Conservation (phyloP, 1,284 basidiomycete species). For the Takashimella tepidaria region DNA sequence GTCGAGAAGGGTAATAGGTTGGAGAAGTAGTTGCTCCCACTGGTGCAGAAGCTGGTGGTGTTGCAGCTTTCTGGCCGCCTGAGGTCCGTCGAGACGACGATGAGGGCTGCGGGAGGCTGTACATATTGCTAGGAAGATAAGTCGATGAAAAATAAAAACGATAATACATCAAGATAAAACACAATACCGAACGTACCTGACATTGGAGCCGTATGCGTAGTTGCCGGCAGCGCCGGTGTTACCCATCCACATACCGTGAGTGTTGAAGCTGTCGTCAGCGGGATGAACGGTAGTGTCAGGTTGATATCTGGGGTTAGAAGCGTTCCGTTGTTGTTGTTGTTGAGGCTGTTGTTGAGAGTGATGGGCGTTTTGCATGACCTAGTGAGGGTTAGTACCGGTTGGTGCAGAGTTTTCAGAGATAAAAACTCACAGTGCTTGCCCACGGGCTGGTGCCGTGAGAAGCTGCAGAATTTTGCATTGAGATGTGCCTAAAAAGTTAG, state of each 20-base stretch:
- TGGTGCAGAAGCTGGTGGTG: conserved; percentile 8
- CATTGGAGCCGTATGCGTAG: not conserved
- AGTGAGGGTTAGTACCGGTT: not conserved
- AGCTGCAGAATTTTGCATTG: not conserved
- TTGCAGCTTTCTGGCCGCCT: not conserved
- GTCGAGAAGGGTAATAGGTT: conserved; percentile 10
- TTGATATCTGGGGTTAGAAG: not conserved
- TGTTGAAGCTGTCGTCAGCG: not conserved
- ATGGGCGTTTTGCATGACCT: not conserved
- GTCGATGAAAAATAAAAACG: no score
- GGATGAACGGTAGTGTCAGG: not conserved
- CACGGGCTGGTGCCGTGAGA: not conserved
- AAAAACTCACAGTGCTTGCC: not conserved
- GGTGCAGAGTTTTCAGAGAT: no score
- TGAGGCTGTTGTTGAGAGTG: not conserved
- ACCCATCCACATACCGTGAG: not conserved
- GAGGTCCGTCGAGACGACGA: not conserved
- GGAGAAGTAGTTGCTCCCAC: conserved; percentile 5
- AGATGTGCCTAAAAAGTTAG: not conserved
- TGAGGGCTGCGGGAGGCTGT: not conserved
- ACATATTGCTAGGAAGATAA: not conserved
- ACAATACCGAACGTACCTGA: no score
- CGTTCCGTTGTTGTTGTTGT: not conserved
- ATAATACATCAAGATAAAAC: no score
- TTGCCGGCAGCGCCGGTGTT: not conserved